Evolutionary conservation across 495 filamentous ascomycete genomes (phyloP).

Genomic region (Neurospora tetraspora): DNA sequence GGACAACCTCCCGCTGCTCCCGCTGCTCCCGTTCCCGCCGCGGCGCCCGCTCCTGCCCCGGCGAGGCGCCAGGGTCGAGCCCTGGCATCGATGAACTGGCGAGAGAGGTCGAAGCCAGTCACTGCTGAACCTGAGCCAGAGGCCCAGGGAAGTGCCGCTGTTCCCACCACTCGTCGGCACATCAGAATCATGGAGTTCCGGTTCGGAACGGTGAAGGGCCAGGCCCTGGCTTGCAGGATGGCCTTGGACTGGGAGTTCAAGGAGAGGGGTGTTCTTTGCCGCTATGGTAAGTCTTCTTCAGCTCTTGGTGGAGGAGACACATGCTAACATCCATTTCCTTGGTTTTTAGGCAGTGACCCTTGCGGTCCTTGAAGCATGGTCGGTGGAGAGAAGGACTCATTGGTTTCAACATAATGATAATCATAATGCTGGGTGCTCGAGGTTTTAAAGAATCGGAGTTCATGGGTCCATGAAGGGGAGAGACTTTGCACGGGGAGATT

Average conservation of each 20-base stretch:
- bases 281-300: conserved; percentile 13
- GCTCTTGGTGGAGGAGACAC: not conserved
- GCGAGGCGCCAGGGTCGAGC: not conserved
- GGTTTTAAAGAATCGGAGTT: no score
- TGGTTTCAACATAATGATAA: no score
- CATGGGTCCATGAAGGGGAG: no score
- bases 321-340: not conserved
- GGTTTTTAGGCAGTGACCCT: not conserved
- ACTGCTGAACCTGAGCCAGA: no score
- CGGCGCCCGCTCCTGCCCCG: not conserved
- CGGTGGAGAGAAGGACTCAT: no score
- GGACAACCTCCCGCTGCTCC: no score
- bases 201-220: conserved; percentile 34
- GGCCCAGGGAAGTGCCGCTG: not conserved
- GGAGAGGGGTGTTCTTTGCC: conserved; percentile 14
- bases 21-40: not conserved
- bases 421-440: no score
- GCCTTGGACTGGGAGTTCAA: conserved; percentile 22
- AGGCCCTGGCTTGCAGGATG: conserved; percentile 30
- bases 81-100: not conserved
- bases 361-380: not conserved
- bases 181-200: not conserved
- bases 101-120: not conserved
- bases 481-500: no score
- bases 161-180: accelerated